Conservation (phyloP, 1,284 basidiomycete genomes). For the Moniliophthora roreri region DNA sequence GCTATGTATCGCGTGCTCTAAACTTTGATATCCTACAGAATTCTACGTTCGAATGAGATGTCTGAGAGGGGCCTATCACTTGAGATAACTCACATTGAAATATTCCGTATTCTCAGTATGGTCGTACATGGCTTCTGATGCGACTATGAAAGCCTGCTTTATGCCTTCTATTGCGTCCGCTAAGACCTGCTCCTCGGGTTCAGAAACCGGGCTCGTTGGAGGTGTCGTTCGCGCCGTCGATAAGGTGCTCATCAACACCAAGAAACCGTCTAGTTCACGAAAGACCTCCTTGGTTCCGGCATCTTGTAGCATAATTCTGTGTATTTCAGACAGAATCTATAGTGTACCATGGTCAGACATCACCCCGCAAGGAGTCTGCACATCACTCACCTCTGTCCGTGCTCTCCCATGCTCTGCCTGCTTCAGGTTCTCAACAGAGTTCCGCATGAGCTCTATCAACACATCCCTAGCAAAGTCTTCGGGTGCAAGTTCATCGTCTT, state of each 20-base stretch:
- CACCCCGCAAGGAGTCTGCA: not conserved
- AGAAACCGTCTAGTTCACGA: slow-evolving; percentile 76
- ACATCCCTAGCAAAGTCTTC: slow-evolving; percentile 75
- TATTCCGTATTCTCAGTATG: slow-evolving; percentile 58
- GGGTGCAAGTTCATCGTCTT: slow-evolving; percentile 48
- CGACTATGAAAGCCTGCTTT: slow-evolving; percentile 57
- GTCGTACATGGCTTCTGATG: slow-evolving; percentile 61
- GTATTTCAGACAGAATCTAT: slow-evolving; percentile 62
- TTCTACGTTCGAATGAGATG: slow-evolving; percentile 36
- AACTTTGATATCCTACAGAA: slow-evolving; percentile 62
- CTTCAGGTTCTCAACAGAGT: slow-evolving; percentile 66
- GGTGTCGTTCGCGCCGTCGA: slow-evolving; percentile 47
- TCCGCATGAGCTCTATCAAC: slow-evolving; percentile 68
- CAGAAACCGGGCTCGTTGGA: slow-evolving; percentile 32
- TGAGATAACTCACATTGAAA: slow-evolving; percentile 56
- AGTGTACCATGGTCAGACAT: not conserved
- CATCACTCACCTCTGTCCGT: slow-evolving; percentile 49
- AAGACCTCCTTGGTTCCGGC: slow-evolving; percentile 70
- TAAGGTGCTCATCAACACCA: slow-evolving; percentile 68
- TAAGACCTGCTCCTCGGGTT: slow-evolving; percentile 41
- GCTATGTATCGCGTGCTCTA: slow-evolving; percentile 53
- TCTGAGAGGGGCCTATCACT: not conserved
- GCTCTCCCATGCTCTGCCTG: slow-evolving; percentile 42
- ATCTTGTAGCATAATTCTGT: slow-evolving; percentile 59
- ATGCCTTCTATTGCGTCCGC: slow-evolving; percentile 52